phyloP scores from a whole-genome alignment of 192 early-diverging fungal genomes.

The Backusella sp. region DNA sequence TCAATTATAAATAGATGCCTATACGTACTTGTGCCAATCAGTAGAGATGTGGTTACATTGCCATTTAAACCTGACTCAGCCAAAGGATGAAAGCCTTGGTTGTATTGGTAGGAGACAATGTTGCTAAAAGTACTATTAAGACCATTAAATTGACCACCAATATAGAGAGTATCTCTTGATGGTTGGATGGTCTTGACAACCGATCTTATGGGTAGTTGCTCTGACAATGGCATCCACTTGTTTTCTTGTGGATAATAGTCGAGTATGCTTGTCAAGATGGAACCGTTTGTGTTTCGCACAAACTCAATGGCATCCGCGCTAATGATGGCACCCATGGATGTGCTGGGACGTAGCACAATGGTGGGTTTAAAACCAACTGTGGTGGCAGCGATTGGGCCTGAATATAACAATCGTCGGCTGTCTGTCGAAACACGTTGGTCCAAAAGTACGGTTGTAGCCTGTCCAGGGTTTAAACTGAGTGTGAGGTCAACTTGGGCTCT shows the following conservation, averaged over 20 bases:
- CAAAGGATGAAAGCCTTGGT: neutral
- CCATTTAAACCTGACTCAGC: constrained; percentile 15
- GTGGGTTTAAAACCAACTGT: constrained; percentile 17
- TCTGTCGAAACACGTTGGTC: constrained; percentile 16
- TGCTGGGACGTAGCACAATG: constrained; percentile 12
- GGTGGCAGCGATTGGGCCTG: constrained; percentile 23
- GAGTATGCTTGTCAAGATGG: constrained; percentile 18
- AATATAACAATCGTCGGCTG: constrained; percentile 17
- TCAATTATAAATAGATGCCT: neutral
- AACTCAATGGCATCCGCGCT: constrained; percentile 31
- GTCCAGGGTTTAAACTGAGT: neutral
- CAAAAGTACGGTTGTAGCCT: neutral
- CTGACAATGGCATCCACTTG: constrained; percentile 19
- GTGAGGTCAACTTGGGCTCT: constrained; percentile 21
- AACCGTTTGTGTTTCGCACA: constrained; percentile 2
- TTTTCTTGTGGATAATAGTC: constrained; percentile 13
- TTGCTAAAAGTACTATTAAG: constrained; percentile 40
- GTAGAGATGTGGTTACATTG: constrained; percentile 26
- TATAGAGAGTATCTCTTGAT: constrained; percentile 30
- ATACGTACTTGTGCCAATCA: constrained; percentile 2
- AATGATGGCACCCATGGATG: constrained; percentile 1
- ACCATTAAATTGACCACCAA: constrained; percentile 62
- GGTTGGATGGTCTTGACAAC: constrained; percentile 48
- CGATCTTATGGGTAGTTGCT: constrained; percentile 46
- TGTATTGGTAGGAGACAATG: constrained; percentile 55